Evolutionary conservation across 208 protist species (phyloP).

Genomic region (Tritrichomonas musculus): DNA sequence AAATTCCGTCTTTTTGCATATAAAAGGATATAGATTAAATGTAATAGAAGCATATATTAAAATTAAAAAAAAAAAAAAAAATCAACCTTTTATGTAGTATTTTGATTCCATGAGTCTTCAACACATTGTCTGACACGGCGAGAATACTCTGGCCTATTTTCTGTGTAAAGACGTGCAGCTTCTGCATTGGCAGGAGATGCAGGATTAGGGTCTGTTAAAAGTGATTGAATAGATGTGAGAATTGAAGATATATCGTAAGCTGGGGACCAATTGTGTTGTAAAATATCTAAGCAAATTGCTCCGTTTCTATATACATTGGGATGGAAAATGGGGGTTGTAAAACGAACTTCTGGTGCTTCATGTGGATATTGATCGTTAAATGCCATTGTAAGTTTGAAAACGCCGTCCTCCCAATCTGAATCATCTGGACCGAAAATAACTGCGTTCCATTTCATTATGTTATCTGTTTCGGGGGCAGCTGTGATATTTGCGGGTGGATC

Average conservation of each 20-base stretch:
- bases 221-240: slow-evolving; percentile 96
- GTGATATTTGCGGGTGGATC: slow-evolving; percentile 73
- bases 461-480: slow-evolving; percentile 68
- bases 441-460: slow-evolving; percentile 79
- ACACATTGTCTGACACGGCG: slow-evolving; percentile 70
- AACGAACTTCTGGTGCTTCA: slow-evolving; percentile 88
- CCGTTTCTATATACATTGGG: slow-evolving; percentile 97
- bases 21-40: too few relatives aligned
- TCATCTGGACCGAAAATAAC: slow-evolving; percentile 69
- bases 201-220: slow-evolving; percentile 98
- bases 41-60: too few relatives aligned
- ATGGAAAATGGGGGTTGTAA: slow-evolving; percentile 95
- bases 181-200: slow-evolving; percentile 94
- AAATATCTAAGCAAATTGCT: slow-evolving; percentile 97
- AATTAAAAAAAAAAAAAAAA: too few relatives aligned
- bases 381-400: slow-evolving; percentile 72
- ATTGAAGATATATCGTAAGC: slow-evolving; percentile 94
- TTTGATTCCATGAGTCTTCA: slow-evolving; percentile 65
- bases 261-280: slow-evolving; percentile 91
- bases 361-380: slow-evolving; percentile 87
- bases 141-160: slow-evolving; percentile 87
- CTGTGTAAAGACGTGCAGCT: slow-evolving; percentile 77
- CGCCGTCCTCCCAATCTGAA: slow-evolving; percentile 51
- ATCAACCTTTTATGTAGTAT: neutral
- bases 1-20: too few relatives aligned